Conservation (phyloP, 179 eudicot species). For the Patellifolia procumbens region DNA sequence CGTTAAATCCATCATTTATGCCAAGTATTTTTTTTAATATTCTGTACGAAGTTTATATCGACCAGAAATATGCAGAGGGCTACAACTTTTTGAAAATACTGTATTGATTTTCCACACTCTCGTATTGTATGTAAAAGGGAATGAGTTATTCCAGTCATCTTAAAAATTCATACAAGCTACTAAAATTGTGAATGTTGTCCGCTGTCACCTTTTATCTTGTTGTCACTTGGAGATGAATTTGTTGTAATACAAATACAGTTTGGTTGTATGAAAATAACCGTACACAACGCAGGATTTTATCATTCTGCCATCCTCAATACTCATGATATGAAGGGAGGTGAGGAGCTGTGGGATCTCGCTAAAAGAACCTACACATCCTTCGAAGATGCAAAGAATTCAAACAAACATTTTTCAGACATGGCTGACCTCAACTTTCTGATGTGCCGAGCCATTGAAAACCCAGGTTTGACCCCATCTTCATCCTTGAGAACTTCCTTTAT, state of each 20-base stretch:
- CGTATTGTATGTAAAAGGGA: neutral
- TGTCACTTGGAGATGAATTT: neutral
- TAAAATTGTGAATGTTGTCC: neutral
- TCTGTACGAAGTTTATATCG: neutral
- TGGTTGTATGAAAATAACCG: neutral
- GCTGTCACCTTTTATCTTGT: neutral
- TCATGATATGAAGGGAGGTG: conserved; percentile 68
- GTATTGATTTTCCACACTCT: neutral
- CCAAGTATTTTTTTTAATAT: neutral
- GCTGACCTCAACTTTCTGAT: conserved; percentile 82
- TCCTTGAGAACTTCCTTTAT: conserved; percentile 74
- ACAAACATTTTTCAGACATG: conserved; percentile 88
- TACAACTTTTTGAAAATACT: neutral
- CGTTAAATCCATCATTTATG: neutral
- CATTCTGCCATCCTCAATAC: conserved; percentile 79
- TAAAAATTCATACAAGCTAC: neutral
- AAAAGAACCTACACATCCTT: conserved; percentile 54
- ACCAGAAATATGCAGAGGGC: neutral
- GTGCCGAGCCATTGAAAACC: conserved; percentile 89
- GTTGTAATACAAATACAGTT: neutral
- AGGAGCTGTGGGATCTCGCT: conserved; percentile 76
- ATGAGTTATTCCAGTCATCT: neutral
- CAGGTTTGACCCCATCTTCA: conserved; percentile 76
- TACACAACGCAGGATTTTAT: conserved; percentile 62
- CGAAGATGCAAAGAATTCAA: conserved; percentile 49